Base-by-base conservation (phyloP, 1,139 yeast species). In the Wickerhamiella pararugosa region DNA sequence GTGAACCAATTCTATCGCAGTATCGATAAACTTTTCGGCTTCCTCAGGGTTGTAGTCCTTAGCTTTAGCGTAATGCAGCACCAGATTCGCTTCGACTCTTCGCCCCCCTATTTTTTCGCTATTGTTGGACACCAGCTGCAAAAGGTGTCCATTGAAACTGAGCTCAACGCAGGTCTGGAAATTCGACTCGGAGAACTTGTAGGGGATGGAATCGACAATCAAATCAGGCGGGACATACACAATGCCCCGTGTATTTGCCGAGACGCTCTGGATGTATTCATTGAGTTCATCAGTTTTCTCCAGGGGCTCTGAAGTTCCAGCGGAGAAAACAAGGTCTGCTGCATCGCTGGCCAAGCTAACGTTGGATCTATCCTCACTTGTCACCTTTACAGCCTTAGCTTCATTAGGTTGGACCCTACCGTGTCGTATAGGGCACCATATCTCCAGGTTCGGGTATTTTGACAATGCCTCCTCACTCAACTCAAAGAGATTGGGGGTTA, bases 61-160 rank as follows among this genome's bases (percentile, higher is more conserved):
- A 7, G 28, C 33, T 6, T 47, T 51, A 7, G 49, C 49, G 32
- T 39, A 45, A 38, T 65, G 67, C 5, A 72, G 69, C 11, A 70
- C 65, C 36, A 73, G 53, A 45, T 63, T 64, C 7, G 73, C 65
- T 49, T 75, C 80, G 21, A 64, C 48, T 40, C 63, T 58, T 34
- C 73, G 58, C 0, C 79, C 80, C 2, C 78, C 78, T 35, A 71
- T 58, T 9, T 63, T 56, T 1, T 79, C 80, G 1, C 79, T 77
- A 49, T 75, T 79, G 11, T 70, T 62, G n/a, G 66, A 53, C 44
- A 67, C 64, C 43, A 70, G 60, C 49, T 71, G 74, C 8, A 73
- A 58, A 40, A 67, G 53, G 31, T 63, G 58, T 10, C 55, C 55
- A 3, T 56, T 51, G 45, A 55, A 68, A 26, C 53, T 50, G 43